These are phyloP conservation scores for Chiua sp. DNA, from an alignment of 1,284 basidiomycete genomes.

Conservation along the genomic window DNA sequence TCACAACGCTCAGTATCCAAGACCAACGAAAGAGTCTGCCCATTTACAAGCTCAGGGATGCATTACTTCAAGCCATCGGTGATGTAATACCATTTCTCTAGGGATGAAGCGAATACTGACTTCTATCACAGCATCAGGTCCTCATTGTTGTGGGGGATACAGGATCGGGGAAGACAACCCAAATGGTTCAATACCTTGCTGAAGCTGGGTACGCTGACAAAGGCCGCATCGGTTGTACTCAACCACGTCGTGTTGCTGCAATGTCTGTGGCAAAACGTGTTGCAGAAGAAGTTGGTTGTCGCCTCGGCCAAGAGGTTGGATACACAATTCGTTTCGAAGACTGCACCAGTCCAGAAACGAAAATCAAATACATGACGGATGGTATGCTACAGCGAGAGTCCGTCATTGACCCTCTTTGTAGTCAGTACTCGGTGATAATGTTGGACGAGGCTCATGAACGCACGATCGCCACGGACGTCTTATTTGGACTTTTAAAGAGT, in stretches of 20 bases:
- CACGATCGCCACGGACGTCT: constrained; percentile 96
- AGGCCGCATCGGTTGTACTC: constrained; percentile 95
- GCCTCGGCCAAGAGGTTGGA: constrained; percentile 96
- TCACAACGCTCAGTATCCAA: constrained; percentile 90
- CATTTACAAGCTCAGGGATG: constrained; percentile 95
- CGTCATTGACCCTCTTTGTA: constrained; percentile 93
- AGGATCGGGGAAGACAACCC: constrained; percentile 93
- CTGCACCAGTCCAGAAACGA: constrained; percentile 96
- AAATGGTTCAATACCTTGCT: constrained; percentile 94
- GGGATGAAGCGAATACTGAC: constrained; percentile 26
- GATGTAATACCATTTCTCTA: constrained; percentile 61
- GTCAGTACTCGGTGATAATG: constrained; percentile 95
- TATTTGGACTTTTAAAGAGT: constrained; percentile 98
- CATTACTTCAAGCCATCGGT: constrained; percentile 89
- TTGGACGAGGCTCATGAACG: constrained; percentile 99
- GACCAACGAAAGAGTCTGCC: constrained; percentile 93
- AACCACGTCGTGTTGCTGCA: constrained; percentile 97
- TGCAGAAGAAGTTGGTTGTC: constrained; percentile 96
- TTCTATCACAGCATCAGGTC: constrained; percentile 82
- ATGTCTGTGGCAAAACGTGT: constrained; percentile 99
- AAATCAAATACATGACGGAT: constrained; percentile 99
- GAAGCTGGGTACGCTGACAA: constrained; percentile 88
- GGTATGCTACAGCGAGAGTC: constrained; percentile 99
- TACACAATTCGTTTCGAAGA: constrained; percentile 99
- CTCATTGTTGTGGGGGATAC: constrained; percentile 96